Base-by-base conservation (phyloP, 305 asterid species). In the Coffea humblotiana region DNA sequence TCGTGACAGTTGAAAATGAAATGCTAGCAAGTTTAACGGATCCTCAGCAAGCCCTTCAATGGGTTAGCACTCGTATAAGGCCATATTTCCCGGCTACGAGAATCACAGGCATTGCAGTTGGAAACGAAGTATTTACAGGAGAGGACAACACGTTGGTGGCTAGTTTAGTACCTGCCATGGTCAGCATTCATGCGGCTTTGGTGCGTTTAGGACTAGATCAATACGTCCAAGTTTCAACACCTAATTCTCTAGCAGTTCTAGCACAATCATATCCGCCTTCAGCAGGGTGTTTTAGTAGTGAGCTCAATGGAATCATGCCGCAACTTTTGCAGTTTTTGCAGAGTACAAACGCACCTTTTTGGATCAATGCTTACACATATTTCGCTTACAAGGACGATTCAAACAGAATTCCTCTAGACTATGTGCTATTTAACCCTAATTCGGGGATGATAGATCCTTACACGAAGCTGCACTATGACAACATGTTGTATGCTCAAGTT, bases 291-390 rank as follows among this genome's bases (percentile, higher is more conserved):
- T 95, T 95, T 85, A 77, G 86, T 54, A 77, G 83, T 7, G 92
- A 88, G 69, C 86, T 95, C 25, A 78, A 54, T 73, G 75, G 80
- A 4, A 85, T 90, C 71, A 91, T 95, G 97, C 87, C 87, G 37
- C 94, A 93, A 72, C 75, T 88, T 25, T 56, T 95, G 35, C 89
- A 88, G 71, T 95, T 92, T 82, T 71, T 93, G 63, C 83, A 87
- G 0, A 71, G 87, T 21, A 95, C 98, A 0, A 90, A 83, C 27
- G 76, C 94, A 4, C 92, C 98, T 0, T 95, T 95, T 27, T 91
- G 96, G 97, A 92, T 95, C 80, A 95, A 95, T 64, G 97, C 98
- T 0, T 95, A 95, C 83, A 98, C 99, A 0, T 95, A 92, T 56
- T 95, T 95, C 80, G 98, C 99, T 0, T 95, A 92, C 85, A 93